Evolutionary conservation across 208 protist species (phyloP).

Genomic region (Leishmania tarentolae): DNA sequence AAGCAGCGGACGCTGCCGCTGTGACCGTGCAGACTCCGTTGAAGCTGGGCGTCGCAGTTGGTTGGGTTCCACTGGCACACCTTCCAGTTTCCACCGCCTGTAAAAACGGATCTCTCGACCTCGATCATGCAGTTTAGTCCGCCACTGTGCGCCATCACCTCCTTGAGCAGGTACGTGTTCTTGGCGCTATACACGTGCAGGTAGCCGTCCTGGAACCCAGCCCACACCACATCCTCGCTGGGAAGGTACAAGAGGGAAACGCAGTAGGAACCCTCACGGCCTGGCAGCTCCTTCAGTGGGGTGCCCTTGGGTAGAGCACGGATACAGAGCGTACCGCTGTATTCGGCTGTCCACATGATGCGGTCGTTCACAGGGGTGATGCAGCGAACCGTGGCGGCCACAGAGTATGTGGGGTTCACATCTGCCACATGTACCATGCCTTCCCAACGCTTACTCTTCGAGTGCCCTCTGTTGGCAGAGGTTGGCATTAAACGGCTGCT

Average conservation of each 20-base stretch:
- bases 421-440: constrained; percentile 51
- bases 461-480: neutral
- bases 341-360: constrained; percentile 76
- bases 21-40: constrained; percentile 69
- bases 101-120: constrained; percentile 73
- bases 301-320: constrained; percentile 67
- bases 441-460: neutral
- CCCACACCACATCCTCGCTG: constrained; percentile 58
- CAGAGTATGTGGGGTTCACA: constrained; percentile 62
- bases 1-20: constrained; percentile 64
- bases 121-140: constrained; percentile 34
- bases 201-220: constrained; percentile 79
- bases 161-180: constrained; percentile 42
- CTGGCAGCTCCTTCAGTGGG: constrained; percentile 48
- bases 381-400: constrained; percentile 51
- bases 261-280: constrained; percentile 57
- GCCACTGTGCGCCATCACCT: constrained; percentile 35
- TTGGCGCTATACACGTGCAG: constrained; percentile 68
- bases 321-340: constrained; percentile 66
- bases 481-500: neutral
- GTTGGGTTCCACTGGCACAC: constrained; percentile 63
- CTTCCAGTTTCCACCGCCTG: constrained; percentile 79
- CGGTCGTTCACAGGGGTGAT: constrained; percentile 66
- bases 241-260: constrained; percentile 64
- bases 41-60: constrained; percentile 21